Evolutionary conservation across 768 basidiomycete species (phyloP), one percentile per base, ranked within the genome.

Genomic region (Panaeolus cyanescens): DNA sequence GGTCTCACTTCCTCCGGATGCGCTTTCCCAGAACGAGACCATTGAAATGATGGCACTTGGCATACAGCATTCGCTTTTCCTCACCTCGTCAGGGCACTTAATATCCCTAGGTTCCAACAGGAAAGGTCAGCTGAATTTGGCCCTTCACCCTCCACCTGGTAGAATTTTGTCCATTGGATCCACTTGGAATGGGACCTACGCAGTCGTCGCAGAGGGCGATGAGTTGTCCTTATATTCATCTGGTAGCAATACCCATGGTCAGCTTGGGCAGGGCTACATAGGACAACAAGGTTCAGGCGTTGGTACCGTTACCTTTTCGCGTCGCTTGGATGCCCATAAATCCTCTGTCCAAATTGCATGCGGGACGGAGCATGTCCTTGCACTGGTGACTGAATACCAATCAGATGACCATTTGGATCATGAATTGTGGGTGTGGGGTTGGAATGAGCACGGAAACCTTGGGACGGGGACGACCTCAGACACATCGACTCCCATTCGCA

Each of bases 381-480:
- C 74, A 17, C 65, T 79, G 5, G 58, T 77, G 56, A 53, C 25
- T n/a, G 39, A 15, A 25, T 33, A 33, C 13, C 30, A 42, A 45
- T 53, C 53, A 13, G 22, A 30, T 20, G 57, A 45, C 39, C 53
- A 56, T 7, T 55, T 53, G 32, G 10, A 28, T 8, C 55, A 17
- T 8, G 82, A 84, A 64, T 82, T 95, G 0, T 92, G 87, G 85
- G 92, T 86, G 0, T 97, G 96, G 93, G 96, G 96, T 0, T 99
- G 96, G 96, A 99, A 98, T 72, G 96, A 99, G 72, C 96, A 98
- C 70, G 96, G 96, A 6, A 99, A 97, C 72, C 79, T 98, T 28
- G 95, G 92, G 0, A 68, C 85, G 22, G 89, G 87, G 0, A 77
- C 80, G 33, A 85, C 84, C 4, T 75, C 79, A 3, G 88, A 95